Conservation (phyloP, 768 basidiomycete genomes). For the Lentinula boryana region DNA sequence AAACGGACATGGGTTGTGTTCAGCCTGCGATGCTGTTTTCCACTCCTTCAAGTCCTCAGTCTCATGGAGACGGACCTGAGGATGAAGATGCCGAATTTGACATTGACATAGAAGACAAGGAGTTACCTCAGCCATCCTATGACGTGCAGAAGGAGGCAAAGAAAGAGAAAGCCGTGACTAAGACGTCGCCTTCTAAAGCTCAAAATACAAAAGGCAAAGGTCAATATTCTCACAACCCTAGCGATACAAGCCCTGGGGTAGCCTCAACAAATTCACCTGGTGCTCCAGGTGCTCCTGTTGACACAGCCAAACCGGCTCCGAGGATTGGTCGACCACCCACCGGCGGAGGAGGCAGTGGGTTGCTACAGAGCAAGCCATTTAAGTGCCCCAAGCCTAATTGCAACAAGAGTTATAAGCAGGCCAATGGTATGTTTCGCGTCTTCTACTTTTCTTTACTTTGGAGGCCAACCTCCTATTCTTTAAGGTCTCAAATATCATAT, state of each 20-base stretch:
- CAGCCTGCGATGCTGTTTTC: constrained; percentile 64
- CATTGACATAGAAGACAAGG: constrained; percentile 1
- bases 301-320: constrained; percentile 12
- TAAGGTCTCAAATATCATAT: constrained; percentile 89
- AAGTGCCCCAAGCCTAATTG: constrained; percentile 92
- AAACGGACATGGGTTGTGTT: constrained; percentile 35
- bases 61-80: background rate
- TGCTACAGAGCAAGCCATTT: constrained; percentile 79
- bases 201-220: background rate
- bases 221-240: background rate
- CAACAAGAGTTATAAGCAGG: constrained; percentile 95
- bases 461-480: background rate
- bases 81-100: constrained; percentile 5
- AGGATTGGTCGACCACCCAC: constrained; percentile 5
- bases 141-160: background rate
- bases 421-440: constrained; percentile 43
- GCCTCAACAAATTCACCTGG: background rate
- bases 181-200: background rate
- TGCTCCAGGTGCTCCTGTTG: constrained; percentile 3
- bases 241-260: background rate
- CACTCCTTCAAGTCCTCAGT: constrained; percentile 32
- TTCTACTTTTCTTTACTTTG: background rate
- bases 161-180: background rate
- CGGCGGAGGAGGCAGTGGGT: background rate
- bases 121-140: background rate